Evolutionary conservation across 1,284 basidiomycete species (phyloP), one percentile per base, ranked within the genome.

Genomic region (Cyathus pygmaeus): DNA sequence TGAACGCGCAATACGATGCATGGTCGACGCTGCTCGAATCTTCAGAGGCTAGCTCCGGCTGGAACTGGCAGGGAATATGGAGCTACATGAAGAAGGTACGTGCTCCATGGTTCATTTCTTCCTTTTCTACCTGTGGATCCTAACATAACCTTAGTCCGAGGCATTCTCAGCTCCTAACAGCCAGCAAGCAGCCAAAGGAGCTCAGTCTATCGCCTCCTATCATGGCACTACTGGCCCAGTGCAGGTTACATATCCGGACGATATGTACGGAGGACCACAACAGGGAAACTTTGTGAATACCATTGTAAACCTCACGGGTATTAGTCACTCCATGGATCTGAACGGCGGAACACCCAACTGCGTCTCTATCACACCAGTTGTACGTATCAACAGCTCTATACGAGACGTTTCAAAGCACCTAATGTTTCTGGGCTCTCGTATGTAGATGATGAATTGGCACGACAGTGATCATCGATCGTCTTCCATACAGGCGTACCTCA

Each of bases 241-340:
- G 1, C 83, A 86, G 63, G 84, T 87, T 47, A 81, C 80, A 0
- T 83, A 76, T 62, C 82, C 83, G 1, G 78, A 83, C 58, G 66
- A 63, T 7, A 89, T 89, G 83, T 89, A 84, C 64, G 83, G 83
- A 10, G 88, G 87, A 2, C 83, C 84, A 1, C 84, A 87, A 59
- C 85, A 87, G 65, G 60, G 72, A 2, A 80, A 77, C 5, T 91
- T 89, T 67, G 73, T 85, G 39, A 60, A 81, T 55, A 83, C 86
- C 3, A 81, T 87, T 42, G 76, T 79, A 2, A 77, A 77, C 52
- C 69, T 86, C 3, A 85, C 84, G 3, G 84, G 85, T 1, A 83
- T 87, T 52, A 71, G 67, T 7, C 82, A 80, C 42, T 80, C 69
- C 59, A 70, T 77, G 26, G 88, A 90, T 69, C 66, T 87, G 23